Percentiles rank a stretch among this genome's conserved stretches.
phyloP scores from a whole-genome alignment of 208 protist genomes.

The Acanthamoeba sp. region DNA sequence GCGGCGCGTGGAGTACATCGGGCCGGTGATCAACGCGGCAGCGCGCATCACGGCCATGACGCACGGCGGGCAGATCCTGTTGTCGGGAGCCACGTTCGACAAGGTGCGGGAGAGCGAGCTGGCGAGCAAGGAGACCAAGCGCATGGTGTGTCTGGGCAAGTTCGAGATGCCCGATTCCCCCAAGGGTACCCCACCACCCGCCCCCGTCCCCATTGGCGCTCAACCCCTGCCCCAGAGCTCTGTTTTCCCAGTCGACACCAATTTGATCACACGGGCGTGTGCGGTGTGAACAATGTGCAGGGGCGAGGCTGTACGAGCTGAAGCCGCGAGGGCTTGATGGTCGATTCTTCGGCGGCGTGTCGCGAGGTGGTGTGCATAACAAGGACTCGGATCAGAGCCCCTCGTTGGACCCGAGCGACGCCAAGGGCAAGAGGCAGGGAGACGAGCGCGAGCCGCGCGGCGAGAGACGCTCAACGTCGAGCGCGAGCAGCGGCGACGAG shows the following conservation, averaged over 20 bases:
- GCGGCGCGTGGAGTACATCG: conserved; percentile 22
- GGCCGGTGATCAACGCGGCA: background rate
- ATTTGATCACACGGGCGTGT: too few relatives aligned
- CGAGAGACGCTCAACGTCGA: background rate
- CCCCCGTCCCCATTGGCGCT: too few relatives aligned
- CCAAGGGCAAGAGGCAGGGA: background rate
- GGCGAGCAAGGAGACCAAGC: background rate
- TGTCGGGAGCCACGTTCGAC: background rate
- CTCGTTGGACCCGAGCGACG: too few relatives aligned
- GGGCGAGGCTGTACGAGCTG: background rate
- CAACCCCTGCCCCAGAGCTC: too few relatives aligned
- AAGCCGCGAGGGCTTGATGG: background rate
- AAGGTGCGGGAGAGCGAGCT: background rate
- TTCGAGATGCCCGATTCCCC: background rate
- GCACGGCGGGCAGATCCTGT: conserved; percentile 2
- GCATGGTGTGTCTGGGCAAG: background rate
- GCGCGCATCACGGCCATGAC: conserved; percentile 24
- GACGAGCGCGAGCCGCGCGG: background rate
- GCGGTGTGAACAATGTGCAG: background rate
- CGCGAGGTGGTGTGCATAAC: too few relatives aligned
- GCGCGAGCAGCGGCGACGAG: background rate
- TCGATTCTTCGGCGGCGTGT: background rate
- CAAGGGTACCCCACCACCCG: background rate
- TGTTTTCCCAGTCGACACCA: too few relatives aligned
- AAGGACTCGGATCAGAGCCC: too few relatives aligned